phyloP scores from a whole-genome alignment of 768 basidiomycete species.

The Crassisporium funariophilum region DNA sequence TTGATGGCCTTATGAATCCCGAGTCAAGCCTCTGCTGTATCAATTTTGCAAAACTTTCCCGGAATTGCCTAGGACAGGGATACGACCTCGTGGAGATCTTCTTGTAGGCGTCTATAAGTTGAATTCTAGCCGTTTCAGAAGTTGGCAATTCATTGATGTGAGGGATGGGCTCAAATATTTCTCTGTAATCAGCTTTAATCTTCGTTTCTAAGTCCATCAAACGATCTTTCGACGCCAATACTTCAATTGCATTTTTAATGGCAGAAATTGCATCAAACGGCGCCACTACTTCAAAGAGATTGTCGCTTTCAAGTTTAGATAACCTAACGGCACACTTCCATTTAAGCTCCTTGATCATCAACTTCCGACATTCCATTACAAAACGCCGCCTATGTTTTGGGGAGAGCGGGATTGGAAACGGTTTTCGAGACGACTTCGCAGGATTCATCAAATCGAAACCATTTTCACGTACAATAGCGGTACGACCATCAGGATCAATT shows the following conservation, averaged over 20 bases:
- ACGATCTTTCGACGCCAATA: background rate
- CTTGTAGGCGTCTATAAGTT: slow-evolving; percentile 26
- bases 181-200: slow-evolving; percentile 4
- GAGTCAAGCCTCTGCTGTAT: slow-evolving; percentile 30
- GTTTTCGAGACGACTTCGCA: background rate
- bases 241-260: slow-evolving; percentile 1
- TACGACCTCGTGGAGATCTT: slow-evolving; percentile 22
- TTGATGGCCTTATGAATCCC: slow-evolving; percentile 30
- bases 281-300: background rate
- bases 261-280: background rate
- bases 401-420: background rate
- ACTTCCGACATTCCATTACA: background rate
- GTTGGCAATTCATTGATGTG: slow-evolving; percentile 12
- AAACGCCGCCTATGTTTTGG: background rate
- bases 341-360: background rate
- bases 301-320: background rate
- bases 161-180: slow-evolving; percentile 18
- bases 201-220: background rate
- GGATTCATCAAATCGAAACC: slow-evolving; percentile 8
- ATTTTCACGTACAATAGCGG: slow-evolving; percentile 5
- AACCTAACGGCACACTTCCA: background rate
- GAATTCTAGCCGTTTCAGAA: slow-evolving; percentile 9
- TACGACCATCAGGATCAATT: background rate
- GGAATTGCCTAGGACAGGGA: slow-evolving; percentile 31
- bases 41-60: slow-evolving; percentile 28